Evolutionary conservation across 139 green algal species (phyloP).

Genomic region (Chlorella sp.): DNA sequence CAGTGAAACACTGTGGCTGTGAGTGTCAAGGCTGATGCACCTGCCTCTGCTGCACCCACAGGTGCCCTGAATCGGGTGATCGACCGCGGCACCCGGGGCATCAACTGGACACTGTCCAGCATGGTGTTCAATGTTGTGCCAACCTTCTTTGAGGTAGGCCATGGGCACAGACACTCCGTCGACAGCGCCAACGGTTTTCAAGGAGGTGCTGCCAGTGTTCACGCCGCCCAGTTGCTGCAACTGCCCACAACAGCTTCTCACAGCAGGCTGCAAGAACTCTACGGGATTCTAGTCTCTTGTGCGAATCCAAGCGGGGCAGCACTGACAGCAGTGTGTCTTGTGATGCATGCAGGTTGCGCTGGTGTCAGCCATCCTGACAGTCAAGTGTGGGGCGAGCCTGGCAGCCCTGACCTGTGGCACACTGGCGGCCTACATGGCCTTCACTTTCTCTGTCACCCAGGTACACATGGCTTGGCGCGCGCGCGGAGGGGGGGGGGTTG

Average conservation of each 20-base stretch:
- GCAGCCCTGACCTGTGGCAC: constrained; percentile 79
- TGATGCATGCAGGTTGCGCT: constrained; percentile 95
- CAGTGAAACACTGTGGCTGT: not conserved
- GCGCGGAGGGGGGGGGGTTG: too few species aligned
- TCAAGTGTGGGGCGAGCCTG: constrained; percentile 85
- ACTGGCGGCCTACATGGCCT: constrained; percentile 51
- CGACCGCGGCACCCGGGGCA: constrained; percentile 88
- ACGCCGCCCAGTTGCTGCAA: constrained; percentile 87
- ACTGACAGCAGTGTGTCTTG: too few species aligned
- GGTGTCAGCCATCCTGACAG: constrained; percentile 77
- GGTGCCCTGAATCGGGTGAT: constrained; percentile 77
- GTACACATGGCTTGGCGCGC: too few species aligned
- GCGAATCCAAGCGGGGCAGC: too few species aligned
- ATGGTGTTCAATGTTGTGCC: constrained; percentile 97
- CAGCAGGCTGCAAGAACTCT: too few species aligned
- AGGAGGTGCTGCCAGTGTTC: constrained; percentile 81
- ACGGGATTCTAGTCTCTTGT: too few species aligned
- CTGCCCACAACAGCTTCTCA: too few species aligned
- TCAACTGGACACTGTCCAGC: constrained; percentile 78
- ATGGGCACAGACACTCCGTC: too few species aligned
- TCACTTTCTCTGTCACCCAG: too few species aligned
- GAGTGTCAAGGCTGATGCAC: not conserved
- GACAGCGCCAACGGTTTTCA: too few species aligned
- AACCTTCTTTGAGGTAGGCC: constrained; percentile 86
- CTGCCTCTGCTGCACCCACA: not conserved